Conservation (phyloP, 73 alveolate species). For the Paramecium tetraurelia region DNA sequence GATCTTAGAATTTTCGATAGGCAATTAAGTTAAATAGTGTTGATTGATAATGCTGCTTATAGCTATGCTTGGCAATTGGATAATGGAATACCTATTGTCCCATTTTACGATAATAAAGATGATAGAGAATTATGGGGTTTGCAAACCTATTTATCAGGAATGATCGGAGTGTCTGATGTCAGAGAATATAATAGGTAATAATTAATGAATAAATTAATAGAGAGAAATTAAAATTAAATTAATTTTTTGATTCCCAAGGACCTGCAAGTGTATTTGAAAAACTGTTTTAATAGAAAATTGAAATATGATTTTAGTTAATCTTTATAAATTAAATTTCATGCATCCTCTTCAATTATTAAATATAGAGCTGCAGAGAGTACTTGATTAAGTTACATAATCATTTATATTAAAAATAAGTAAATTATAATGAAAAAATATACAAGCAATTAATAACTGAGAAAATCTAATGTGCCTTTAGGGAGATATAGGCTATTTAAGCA, state of each 20-base stretch:
- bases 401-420: not conserved
- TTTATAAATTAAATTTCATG: not conserved
- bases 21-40: slow-evolving; percentile 62
- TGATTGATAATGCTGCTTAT: slow-evolving; percentile 76
- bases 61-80: slow-evolving; percentile 67
- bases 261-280: slow-evolving; percentile 49
- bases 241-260: slow-evolving; percentile 23
- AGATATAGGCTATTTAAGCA: not conserved
- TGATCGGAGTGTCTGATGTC: slow-evolving; percentile 47
- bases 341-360: not conserved
- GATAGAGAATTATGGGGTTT: slow-evolving; percentile 68
- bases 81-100: slow-evolving; percentile 80
- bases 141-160: slow-evolving; percentile 2
- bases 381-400: not conserved
- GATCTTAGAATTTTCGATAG: slow-evolving; percentile 73
- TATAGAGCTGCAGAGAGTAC: not conserved
- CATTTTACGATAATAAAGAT: slow-evolving; percentile 69
- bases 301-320: slow-evolving; percentile 17
- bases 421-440: not conserved
- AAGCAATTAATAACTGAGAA: not conserved
- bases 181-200: slow-evolving; percentile 54
- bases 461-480: not conserved
- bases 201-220: not conserved
- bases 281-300: slow-evolving; percentile 5
- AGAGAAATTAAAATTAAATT: slow-evolving; percentile 5